A percentile compares a stretch with the other conserved stretches of the same genome.
Conservation (phyloP, 2,329 filamentous ascomycete species). For the Phialophora expanda region DNA sequence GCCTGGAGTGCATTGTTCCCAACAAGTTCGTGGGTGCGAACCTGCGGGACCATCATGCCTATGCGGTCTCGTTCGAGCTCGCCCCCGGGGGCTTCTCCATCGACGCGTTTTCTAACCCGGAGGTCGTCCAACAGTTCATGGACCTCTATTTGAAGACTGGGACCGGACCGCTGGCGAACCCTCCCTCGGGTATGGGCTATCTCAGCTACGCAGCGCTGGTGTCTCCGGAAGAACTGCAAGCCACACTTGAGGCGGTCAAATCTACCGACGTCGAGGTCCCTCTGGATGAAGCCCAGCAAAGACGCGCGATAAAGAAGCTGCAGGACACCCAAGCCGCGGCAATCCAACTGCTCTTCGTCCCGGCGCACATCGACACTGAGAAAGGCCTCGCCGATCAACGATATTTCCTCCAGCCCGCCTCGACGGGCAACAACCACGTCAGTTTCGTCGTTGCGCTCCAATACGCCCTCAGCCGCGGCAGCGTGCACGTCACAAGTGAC, state of each 20-base stretch:
- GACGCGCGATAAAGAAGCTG: conserved; percentile 4
- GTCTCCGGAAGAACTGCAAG: conserved; percentile 15
- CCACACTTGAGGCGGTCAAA: conserved; percentile 6
- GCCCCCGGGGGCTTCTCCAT: conserved; percentile 20
- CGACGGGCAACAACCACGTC: conserved; percentile 22
- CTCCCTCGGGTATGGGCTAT: conserved; percentile 19
- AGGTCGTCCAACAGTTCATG: conserved; percentile 20
- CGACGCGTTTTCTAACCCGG: conserved; percentile 15
- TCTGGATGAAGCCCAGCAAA: conserved; percentile 5
- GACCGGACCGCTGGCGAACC: conserved; percentile 17
- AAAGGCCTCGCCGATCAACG: conserved; percentile 15
- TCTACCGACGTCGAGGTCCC: background rate
- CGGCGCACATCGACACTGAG: conserved; percentile 15
- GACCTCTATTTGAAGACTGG: conserved; percentile 14
- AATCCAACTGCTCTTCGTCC: conserved; percentile 21
- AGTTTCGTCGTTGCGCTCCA: conserved; percentile 17
- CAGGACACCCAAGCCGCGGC: conserved; percentile 15
- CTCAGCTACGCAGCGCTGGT: conserved; percentile 20
- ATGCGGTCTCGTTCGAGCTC: conserved; percentile 20
- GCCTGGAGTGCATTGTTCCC: conserved; percentile 60
- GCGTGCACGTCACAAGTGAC: conserved; percentile 50
- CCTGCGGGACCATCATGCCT: conserved; percentile 60
- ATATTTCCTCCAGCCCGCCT: conserved; percentile 11
- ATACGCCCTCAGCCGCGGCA: conserved; percentile 57
- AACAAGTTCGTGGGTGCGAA: conserved; percentile 68